phyloP scores from a whole-genome alignment of 768 basidiomycete genomes.

The Calocybe cyanea region DNA sequence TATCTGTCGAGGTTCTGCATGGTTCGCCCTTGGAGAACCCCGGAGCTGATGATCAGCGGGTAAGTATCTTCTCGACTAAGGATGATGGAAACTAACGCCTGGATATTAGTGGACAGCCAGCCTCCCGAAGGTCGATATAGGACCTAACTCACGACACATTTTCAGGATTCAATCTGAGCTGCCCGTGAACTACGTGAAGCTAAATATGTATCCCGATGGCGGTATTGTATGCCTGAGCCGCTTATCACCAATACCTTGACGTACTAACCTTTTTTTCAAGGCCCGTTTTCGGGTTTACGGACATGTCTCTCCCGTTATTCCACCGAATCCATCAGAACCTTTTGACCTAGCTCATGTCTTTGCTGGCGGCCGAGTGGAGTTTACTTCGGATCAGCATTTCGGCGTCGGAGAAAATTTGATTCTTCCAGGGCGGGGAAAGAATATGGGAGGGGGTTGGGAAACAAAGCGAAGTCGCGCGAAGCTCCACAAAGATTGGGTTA shows the following conservation, averaged over 20 bases:
- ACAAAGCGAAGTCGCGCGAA: conserved; percentile 80
- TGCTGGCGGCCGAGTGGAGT: conserved; percentile 80
- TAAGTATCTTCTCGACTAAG: conserved; percentile 26
- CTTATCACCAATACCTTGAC: conserved; percentile 5
- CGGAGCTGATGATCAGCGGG: conserved; percentile 45
- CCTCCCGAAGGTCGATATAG: conserved; percentile 70
- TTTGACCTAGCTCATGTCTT: conserved; percentile 93
- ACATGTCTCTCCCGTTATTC: conserved; percentile 61
- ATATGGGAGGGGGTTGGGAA: conserved; percentile 99
- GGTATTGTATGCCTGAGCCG: conserved; percentile 71
- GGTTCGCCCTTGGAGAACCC: conserved; percentile 40
- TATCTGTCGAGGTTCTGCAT: conserved; percentile 64
- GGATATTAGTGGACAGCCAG: conserved; percentile 84
- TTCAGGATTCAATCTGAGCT: conserved; percentile 63
- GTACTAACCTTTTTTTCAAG: conserved; percentile 32
- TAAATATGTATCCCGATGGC: conserved; percentile 96
- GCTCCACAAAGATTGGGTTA: conserved; percentile 88
- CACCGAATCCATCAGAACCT: conserved; percentile 37
- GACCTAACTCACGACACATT: conserved; percentile 84
- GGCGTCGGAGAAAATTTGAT: conserved; percentile 89
- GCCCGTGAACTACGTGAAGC: conserved; percentile 74
- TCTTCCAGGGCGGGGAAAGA: conserved; percentile 85
- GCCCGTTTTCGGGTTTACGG: conserved; percentile 94
- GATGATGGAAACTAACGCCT: conserved; percentile 9
- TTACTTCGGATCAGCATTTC: conserved; percentile 92